phyloP scores from a whole-genome alignment of 1,284 basidiomycete genomes.

The Thecaphora thlaspeos region DNA sequence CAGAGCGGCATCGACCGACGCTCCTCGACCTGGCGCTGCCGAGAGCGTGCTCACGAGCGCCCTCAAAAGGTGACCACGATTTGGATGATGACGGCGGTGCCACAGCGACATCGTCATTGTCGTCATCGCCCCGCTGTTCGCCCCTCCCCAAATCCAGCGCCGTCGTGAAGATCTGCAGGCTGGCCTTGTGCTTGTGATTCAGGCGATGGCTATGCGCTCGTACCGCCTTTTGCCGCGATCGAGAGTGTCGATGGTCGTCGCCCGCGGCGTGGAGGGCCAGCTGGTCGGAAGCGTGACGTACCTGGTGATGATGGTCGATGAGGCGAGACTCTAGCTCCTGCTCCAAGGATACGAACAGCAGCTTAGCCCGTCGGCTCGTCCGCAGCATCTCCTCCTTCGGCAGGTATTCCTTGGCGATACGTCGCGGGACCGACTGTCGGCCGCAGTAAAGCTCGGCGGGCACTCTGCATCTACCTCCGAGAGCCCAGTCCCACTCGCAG shows the following conservation, averaged over 20 bases:
- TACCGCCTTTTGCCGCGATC: background rate
- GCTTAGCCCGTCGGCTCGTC: background rate
- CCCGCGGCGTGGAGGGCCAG: background rate
- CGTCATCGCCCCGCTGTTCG: constrained; percentile 1
- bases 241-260: background rate
- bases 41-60: constrained; percentile 4
- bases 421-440: constrained; percentile 24
- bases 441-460: constrained; percentile 17
- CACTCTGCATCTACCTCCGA: constrained; percentile 22
- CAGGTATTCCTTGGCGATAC: constrained; percentile 17
- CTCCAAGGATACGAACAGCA: constrained; percentile 16
- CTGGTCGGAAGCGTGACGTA: background rate
- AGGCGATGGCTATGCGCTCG: background rate
- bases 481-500: constrained; percentile 35
- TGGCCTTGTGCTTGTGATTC: constrained; percentile 13
- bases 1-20: constrained; percentile 4
- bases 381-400: background rate
- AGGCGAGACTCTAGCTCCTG: constrained; percentile 6
- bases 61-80: constrained; percentile 1
- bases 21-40: constrained; percentile 7
- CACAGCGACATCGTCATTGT: background rate
- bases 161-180: constrained; percentile 21
- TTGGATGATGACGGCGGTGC: constrained; percentile 5
- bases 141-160: constrained; percentile 12
- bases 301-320: constrained; percentile 2